These are phyloP conservation scores for Stagonosporopsis rhizophila DNA, from an alignment of 2,329 filamentous ascomycete species.

Conservation along the genomic window DNA sequence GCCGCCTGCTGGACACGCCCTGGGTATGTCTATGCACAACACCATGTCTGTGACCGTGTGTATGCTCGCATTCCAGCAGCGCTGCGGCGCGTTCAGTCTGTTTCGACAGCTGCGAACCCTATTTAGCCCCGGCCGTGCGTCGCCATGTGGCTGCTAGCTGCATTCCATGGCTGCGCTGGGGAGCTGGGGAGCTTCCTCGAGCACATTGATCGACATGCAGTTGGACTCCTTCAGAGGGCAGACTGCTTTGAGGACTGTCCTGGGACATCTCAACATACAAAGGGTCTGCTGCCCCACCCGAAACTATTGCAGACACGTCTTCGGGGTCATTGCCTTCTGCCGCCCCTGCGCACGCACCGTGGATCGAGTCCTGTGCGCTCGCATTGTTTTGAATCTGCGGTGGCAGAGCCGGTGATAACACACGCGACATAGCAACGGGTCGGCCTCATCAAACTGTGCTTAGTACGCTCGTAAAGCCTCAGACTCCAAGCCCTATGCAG, in stretches of 20 bases:
- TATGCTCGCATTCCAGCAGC: slow-evolving; percentile 7
- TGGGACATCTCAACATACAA: neutral
- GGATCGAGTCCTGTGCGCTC: slow-evolving; percentile 7
- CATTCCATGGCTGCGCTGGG: slow-evolving; percentile 9
- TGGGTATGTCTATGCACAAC: neutral
- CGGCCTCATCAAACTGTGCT: slow-evolving; percentile 1
- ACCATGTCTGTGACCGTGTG: slow-evolving; percentile 4
- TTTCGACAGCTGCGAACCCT: neutral
- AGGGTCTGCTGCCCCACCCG: slow-evolving; percentile 4
- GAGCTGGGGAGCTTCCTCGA: neutral
- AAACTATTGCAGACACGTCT: neutral
- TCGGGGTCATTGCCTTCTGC: neutral
- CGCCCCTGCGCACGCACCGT: slow-evolving; percentile 14
- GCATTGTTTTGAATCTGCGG: slow-evolving; percentile 5
- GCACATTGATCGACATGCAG: neutral
- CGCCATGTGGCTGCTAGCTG: slow-evolving; percentile 14
- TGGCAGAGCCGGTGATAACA: slow-evolving; percentile 3
- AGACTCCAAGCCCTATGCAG: neutral
- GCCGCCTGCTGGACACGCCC: slow-evolving; percentile 6
- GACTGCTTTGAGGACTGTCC: neutral
- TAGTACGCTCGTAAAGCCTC: neutral
- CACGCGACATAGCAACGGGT: slow-evolving; percentile 7
- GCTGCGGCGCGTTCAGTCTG: neutral
- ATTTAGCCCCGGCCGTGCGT: neutral
- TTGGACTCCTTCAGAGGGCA: neutral